Base-by-base conservation (phyloP, 2,329 filamentous ascomycete genomes). In the Sordariomycetes sp. region DNA sequence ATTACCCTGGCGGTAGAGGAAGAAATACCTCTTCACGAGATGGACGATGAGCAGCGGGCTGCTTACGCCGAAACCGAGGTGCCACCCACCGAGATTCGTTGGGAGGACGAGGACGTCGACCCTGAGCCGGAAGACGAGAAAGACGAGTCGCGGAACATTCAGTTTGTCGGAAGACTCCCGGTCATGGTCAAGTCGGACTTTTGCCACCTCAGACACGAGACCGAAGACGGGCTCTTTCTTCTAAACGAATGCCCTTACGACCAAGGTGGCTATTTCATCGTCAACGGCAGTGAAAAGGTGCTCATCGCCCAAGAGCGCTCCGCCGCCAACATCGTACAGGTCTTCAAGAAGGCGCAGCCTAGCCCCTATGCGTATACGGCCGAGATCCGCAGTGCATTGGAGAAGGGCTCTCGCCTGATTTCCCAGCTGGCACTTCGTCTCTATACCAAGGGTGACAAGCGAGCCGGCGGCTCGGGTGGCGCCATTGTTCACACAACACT, bases 181-280 rank as follows among this genome's bases (percentile, higher is more conserved):
- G 90, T 97, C 67, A 99, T 99, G 94, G 80, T 99, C 65, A 96
- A 96, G 74, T 96, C 91, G 34, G 89, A 92, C 71, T 94, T 95
- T 64, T 99, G 94, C 71, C 89, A 95, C 62, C 73, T 99, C 63
- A 87, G 87, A 63, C 85, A 87, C 63, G 82, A 95, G 67, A 82
- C 83, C 54, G 92, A 97, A 62, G 86, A 94, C 56, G 86, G 89
- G 54, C 78, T 99, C 1, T 97, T 95, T 69, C 79, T 88, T 53
- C 85, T 95, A 70, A 96, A 96, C 67, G 94, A 99, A 72, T 99
- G 94, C 64, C 94, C 94, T 0, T 99, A 96, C 70, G 94, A 99
- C 67, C 94, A 96, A 67, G 94, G 94, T 63, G 94, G 94, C 62
- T 99, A 99, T 72, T 99, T 99, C 68, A 90, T 99, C 65, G 99